Percentiles rank a stretch among this genome's conserved stretches.
Conservation (phyloP, 768 basidiomycete species). For the Mycena galericulata region DNA sequence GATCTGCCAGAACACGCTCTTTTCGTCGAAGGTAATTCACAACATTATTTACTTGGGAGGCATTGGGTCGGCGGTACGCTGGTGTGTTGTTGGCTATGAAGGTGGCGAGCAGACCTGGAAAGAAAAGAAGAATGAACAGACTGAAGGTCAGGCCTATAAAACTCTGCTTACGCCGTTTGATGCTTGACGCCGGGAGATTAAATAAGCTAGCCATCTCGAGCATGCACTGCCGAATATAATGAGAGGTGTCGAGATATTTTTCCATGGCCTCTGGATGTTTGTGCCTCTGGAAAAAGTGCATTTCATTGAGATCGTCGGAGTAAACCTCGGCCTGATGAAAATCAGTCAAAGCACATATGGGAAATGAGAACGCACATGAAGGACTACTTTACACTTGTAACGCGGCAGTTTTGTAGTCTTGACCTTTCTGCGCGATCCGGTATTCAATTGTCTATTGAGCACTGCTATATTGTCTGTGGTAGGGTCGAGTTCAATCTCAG, state of each 20-base stretch:
- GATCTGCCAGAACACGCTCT: background rate
- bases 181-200: background rate
- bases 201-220: background rate
- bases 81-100: background rate
- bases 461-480: background rate
- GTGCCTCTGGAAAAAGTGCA: background rate
- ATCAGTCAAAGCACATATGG: background rate
- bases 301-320: background rate
- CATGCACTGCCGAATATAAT: conserved; percentile 11
- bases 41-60: conserved; percentile 9
- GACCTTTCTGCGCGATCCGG: background rate
- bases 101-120: background rate
- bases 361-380: background rate
- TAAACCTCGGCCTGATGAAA: background rate
- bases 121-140: no score
- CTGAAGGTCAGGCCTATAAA: no score
- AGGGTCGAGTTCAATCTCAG: background rate
- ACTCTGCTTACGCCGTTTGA: conserved; percentile 8
- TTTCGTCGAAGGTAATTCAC: conserved; percentile 1
- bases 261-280: background rate
- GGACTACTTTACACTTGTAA: background rate
- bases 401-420: background rate
- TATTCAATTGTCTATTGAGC: background rate
- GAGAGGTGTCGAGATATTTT: background rate
- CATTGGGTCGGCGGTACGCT: background rate